Evolutionary conservation across 495 filamentous ascomycete genomes (phyloP), one percentile per base, ranked within the genome.

Genomic region (Echria macrotheca): DNA sequence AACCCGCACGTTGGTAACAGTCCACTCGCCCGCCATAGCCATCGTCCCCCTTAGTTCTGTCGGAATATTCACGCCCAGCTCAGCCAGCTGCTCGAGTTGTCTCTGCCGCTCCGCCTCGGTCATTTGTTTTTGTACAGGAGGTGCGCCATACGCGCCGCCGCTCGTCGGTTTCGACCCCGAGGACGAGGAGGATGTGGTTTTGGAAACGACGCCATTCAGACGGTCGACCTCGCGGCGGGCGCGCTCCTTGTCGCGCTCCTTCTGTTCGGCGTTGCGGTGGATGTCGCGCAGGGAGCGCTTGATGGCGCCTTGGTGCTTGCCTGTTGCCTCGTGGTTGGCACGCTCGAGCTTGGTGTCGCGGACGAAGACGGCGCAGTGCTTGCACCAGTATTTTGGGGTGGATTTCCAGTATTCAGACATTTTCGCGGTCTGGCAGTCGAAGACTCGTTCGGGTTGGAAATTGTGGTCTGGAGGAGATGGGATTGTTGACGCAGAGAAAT

Each of bases 361-460:
- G 52, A 97, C 89, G 72, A 80, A 97, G 69, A 79, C 80, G 66
- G 80, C 81, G 80, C 93, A 99, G 74, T 94, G 86, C 68, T 97
- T 97, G 81, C 93, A 99, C 88, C 89, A 97, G 72, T 91, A 89
- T 65, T 82, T 90, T 9, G 90, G 88, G 73, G 90, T 93, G 18
- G 93, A 97, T 69, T 97, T 97, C 93, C 93, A 98, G 68, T 96
- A 91, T 79, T 96, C 94, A 1, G 93, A 83, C 93, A 98, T 98
- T 36, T 25, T 57, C 14, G 33, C 1, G 15, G 37, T 40, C 15
- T 11, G 15, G n/a, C 14, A 12, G 19, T 22, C 18, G 38, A 3
- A 8, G 8, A 1, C n/a, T 42, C 14, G 24, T 18, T 17, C 8
- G 40, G 5, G 10, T n/a, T 32, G 38, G 17, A 12, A 24, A 41